Conservation (phyloP, 495 filamentous ascomycete genomes). For the Hypoxylon lienhwacheense region DNA sequence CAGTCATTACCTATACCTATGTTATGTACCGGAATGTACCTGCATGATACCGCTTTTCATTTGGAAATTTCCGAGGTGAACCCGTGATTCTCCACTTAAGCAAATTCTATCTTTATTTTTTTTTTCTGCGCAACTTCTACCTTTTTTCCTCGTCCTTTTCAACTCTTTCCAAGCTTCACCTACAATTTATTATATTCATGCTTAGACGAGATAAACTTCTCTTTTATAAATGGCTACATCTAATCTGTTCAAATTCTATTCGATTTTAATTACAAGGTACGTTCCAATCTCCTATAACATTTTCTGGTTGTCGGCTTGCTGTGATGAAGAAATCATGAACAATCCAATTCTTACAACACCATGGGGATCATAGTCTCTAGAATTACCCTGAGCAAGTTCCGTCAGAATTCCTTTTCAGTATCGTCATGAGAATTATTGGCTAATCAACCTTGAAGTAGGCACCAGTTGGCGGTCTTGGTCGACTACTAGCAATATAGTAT, state of each 20-base stretch:
- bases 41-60: too few species aligned
- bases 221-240: background rate
- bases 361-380: conserved; percentile 68
- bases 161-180: background rate
- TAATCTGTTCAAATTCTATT: too few species aligned
- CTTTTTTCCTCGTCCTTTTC: conserved; percentile 21
- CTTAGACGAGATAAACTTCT: too few species aligned
- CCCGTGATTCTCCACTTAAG: conserved; percentile 14
- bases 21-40: background rate
- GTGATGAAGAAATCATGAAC: conserved; percentile 62
- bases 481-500: background rate
- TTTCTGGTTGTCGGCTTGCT: conserved; percentile 43
- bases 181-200: background rate
- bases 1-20: conserved; percentile 10
- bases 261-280: conserved; percentile 16
- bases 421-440: background rate
- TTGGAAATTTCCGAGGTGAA: conserved; percentile 8
- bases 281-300: conserved; percentile 15
- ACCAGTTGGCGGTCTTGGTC: background rate
- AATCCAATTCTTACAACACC: conserved; percentile 80
- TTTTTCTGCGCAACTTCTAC: conserved; percentile 9
- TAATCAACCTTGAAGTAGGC: conserved; percentile 14
- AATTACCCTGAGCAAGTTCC: conserved; percentile 66
- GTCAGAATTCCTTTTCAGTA: conserved; percentile 2
- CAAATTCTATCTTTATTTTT: conserved; percentile 12